phyloP scores from a whole-genome alignment of 352 stramenopile species.

The Pythium monospermum region DNA sequence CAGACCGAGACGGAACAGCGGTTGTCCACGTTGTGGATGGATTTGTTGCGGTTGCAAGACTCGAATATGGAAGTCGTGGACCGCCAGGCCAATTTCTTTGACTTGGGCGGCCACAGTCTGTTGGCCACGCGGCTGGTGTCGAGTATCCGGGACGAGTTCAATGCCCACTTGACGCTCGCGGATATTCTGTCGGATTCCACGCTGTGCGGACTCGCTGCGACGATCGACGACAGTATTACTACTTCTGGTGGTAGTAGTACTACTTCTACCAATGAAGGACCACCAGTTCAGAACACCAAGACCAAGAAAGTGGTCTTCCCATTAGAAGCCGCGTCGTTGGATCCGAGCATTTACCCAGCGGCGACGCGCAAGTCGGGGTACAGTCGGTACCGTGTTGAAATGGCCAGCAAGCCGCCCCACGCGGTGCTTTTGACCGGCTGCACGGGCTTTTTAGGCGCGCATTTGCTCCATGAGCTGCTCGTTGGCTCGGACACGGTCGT shows the following conservation, averaged over 20 bases:
- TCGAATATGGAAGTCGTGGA: slow-evolving; percentile 34
- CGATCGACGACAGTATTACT: slow-evolving; percentile 51
- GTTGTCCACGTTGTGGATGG: slow-evolving; percentile 57
- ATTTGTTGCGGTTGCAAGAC: slow-evolving; percentile 64
- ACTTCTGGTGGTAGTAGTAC: too few relatives aligned
- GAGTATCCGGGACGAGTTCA: slow-evolving; percentile 59
- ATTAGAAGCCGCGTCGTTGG: slow-evolving; percentile 49
- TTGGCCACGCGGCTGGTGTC: slow-evolving; percentile 70
- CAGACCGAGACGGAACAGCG: slow-evolving; percentile 57
- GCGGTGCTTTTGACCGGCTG: slow-evolving; percentile 86
- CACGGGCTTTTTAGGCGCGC: slow-evolving; percentile 88
- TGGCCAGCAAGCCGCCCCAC: slow-evolving; percentile 61
- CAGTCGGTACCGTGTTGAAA: slow-evolving; percentile 77
- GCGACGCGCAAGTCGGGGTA: slow-evolving; percentile 67
- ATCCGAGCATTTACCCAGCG: slow-evolving; percentile 67
- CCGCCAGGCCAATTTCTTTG: slow-evolving; percentile 71
- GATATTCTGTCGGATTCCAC: slow-evolving; percentile 63
- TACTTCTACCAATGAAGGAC: slow-evolving; percentile 5
- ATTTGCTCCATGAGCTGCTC: slow-evolving; percentile 82
- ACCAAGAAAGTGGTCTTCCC: slow-evolving; percentile 43
- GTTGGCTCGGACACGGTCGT: slow-evolving; percentile 61
- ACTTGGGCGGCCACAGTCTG: slow-evolving; percentile 76
- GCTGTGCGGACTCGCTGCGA: slow-evolving; percentile 47
- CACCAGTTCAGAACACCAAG: neutral
- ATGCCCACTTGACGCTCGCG: slow-evolving; percentile 63